Evolutionary conservation across 345 rosid species (phyloP).

Genomic region (Gossypium sturtianum): DNA sequence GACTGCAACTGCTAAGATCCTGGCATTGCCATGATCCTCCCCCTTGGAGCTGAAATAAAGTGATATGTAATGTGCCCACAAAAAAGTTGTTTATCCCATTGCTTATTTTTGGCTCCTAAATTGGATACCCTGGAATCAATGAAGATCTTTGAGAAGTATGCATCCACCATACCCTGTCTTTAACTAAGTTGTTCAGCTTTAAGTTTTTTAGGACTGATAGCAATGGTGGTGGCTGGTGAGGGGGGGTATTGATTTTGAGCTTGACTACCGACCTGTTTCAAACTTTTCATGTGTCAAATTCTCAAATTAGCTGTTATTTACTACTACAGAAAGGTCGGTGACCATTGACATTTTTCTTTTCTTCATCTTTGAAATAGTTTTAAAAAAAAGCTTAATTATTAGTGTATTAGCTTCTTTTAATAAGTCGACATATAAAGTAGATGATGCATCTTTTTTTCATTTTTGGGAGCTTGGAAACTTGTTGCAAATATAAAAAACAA

Average conservation of each 20-base stretch:
- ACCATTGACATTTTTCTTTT: background rate
- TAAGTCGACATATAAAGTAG: background rate
- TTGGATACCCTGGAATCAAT: background rate
- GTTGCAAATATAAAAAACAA: background rate
- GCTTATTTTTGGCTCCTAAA: conserved; percentile 3
- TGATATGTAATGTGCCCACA: background rate
- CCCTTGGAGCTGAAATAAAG: conserved; percentile 5
- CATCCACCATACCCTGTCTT: background rate
- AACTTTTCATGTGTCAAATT: background rate
- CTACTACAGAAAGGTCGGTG: background rate
- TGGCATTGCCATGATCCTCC: conserved; percentile 3
- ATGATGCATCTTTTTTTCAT: background rate
- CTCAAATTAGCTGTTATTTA: background rate
- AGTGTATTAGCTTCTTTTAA: background rate
- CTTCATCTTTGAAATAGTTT: background rate
- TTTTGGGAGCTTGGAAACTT: background rate
- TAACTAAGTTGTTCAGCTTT: background rate
- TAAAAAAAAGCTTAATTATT: no score
- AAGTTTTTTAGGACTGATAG: background rate
- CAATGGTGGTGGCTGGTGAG: background rate
- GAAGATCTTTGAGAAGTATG: background rate
- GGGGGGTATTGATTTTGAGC: background rate
- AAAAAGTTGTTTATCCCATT: background rate
- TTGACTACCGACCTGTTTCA: background rate
- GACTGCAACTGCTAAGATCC: conserved; percentile 4